Conservation (phyloP, 1,139 yeast species). For the Pichia sp. region DNA sequence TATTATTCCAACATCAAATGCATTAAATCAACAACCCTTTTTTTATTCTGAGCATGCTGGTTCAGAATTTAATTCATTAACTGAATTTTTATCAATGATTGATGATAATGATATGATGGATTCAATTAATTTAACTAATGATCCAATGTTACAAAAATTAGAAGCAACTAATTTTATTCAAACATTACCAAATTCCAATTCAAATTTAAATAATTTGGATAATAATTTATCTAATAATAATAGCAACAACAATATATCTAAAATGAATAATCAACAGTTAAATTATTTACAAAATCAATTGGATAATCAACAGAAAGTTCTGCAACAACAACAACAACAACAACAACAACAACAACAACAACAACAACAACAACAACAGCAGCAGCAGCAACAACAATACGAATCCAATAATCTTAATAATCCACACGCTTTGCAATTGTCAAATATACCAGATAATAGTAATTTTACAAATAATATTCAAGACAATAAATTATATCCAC, state of each 20-base stretch:
- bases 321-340: conserved; percentile 5
- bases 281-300: conserved; percentile 13
- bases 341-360: neutral
- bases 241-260: neutral
- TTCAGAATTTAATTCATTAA: conserved; percentile 83
- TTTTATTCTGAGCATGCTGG: conserved; percentile 91
- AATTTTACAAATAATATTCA: too few relatives aligned
- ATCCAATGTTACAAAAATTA: conserved; percentile 30
- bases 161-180: conserved; percentile 21
- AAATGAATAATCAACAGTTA: conserved; percentile 6
- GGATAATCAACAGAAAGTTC: conserved; percentile 8
- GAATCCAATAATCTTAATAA: neutral
- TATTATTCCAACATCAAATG: conserved; percentile 17
- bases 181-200: neutral
- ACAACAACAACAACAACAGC: conserved; percentile 1
- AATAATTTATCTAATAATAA: neutral
- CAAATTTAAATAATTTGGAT: neutral
- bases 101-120: conserved; percentile 71
- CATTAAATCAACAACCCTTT: conserved; percentile 63
- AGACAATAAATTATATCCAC: neutral
- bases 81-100: conserved; percentile 83
- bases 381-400: neutral
- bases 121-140: conserved; percentile 35
- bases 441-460: too few relatives aligned
- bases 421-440: neutral